A percentile compares a stretch with the other conserved stretches of the same genome.
phyloP scores from a whole-genome alignment of 2,329 filamentous ascomycete genomes.

The Juglanconis juglandina region DNA sequence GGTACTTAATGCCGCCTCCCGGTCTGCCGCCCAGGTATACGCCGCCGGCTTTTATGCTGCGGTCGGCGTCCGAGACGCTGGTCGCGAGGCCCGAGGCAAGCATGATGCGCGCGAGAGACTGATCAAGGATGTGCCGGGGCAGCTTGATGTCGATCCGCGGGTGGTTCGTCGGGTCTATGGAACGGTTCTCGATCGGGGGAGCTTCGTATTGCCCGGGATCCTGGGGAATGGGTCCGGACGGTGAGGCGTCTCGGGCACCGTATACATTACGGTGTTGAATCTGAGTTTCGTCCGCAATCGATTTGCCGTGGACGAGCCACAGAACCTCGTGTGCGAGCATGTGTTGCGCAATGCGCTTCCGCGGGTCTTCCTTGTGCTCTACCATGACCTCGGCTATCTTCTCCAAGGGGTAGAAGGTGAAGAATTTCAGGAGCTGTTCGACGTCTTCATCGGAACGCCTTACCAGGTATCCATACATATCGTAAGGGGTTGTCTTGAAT shows the following conservation, averaged over 20 bases:
- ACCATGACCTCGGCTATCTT: constrained; percentile 67
- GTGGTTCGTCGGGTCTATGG: constrained; percentile 41
- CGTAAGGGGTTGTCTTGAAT: constrained; percentile 75
- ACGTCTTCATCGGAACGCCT: constrained; percentile 78
- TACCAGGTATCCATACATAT: constrained; percentile 89
- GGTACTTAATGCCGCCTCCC: constrained; percentile 27
- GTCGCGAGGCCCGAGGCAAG: constrained; percentile 55
- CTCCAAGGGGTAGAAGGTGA: constrained; percentile 78
- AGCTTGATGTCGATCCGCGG: constrained; percentile 55
- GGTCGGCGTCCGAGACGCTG: constrained; percentile 56
- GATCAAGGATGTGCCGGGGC: constrained; percentile 50
- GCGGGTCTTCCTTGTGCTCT: constrained; percentile 64
- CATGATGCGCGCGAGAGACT: constrained; percentile 56
- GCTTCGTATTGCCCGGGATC: constrained; percentile 20
- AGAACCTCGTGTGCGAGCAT: constrained; percentile 78
- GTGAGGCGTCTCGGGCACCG: constrained; percentile 24
- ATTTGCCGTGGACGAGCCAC: constrained; percentile 69
- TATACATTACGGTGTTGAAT: constrained; percentile 51
- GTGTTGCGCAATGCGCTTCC: constrained; percentile 77
- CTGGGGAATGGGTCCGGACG: constrained; percentile 8
- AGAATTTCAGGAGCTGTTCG: constrained; percentile 76
- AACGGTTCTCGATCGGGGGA: constrained; percentile 11
- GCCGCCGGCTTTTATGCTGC: constrained; percentile 52
- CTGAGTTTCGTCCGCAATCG: constrained; percentile 62
- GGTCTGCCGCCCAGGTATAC: constrained; percentile 58